Evolutionary conservation across 2,329 filamentous ascomycete genomes (phyloP).

Genomic region (Tolypocladium nubicola): DNA sequence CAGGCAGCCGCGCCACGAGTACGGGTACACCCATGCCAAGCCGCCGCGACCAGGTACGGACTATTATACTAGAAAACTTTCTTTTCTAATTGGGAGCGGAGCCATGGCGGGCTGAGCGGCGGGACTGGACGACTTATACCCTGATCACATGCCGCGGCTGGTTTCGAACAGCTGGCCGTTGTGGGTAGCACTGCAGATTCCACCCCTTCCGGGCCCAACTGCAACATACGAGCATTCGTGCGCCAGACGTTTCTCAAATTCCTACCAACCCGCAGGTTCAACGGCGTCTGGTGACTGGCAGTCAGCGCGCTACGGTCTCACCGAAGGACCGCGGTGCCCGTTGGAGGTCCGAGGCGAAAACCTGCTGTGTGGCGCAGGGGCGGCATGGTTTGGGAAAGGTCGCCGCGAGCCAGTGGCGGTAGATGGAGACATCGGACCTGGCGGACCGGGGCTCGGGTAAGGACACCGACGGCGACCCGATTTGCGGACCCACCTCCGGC

Average conservation of each 20-base stretch:
- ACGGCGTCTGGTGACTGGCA: not conserved
- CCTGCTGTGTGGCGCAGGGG: not conserved
- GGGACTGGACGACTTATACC: not conserved
- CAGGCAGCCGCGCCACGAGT: not conserved
- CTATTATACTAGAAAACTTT: too few relatives aligned
- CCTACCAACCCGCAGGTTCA: not conserved
- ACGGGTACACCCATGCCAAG: not conserved
- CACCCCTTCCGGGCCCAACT: not conserved
- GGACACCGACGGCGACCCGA: not conserved
- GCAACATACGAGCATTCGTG: too few relatives aligned
- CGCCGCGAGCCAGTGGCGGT: not conserved
- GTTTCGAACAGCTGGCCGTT: not conserved
- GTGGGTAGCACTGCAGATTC: not conserved
- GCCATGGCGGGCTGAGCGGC: not conserved
- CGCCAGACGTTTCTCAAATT: too few relatives aligned
- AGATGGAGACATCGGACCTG: not conserved
- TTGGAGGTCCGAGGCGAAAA: not conserved
- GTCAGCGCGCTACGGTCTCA: not conserved
- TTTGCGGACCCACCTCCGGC: not conserved
- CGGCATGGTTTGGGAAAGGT: not conserved
- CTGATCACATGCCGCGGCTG: not conserved
- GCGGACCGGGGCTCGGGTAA: not conserved
- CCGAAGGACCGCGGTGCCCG: not conserved
- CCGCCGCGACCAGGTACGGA: too few relatives aligned
- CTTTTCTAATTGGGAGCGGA: too few relatives aligned